Evolutionary conservation across 1,139 yeast species (phyloP).

Genomic region (Suhomyces bolitotheri): DNA sequence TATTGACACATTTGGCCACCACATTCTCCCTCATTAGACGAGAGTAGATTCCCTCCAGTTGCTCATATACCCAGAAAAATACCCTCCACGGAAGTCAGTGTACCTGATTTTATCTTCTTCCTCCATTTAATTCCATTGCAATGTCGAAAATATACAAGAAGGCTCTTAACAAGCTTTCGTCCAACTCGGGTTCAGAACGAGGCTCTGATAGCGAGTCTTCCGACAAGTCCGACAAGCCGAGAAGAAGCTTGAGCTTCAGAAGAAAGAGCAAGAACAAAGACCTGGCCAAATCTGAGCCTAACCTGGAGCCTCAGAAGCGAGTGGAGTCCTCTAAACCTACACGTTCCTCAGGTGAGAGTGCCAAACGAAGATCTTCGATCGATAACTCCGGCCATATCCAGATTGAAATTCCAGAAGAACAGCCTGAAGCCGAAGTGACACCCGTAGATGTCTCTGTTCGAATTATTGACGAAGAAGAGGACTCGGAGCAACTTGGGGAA

Average conservation of each 20-base stretch:
- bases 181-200: slow-evolving; percentile 10
- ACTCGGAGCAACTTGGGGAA: neutral
- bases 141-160: slow-evolving; percentile 16
- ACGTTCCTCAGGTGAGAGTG: slow-evolving; percentile 4
- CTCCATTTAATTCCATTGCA: too few relatives aligned
- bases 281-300: neutral
- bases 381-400: neutral
- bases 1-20: too few relatives aligned
- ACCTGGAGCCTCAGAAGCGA: neutral
- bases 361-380: slow-evolving; percentile 3
- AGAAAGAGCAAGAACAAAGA: slow-evolving; percentile 8
- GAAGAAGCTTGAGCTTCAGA: slow-evolving; percentile 14
- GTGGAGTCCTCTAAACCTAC: neutral
- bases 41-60: too few relatives aligned
- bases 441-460: slow-evolving; percentile 9
- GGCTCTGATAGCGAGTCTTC: slow-evolving; percentile 7
- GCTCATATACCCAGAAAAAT: too few relatives aligned
- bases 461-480: slow-evolving; percentile 4
- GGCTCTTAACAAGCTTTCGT: slow-evolving; percentile 15
- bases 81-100: too few relatives aligned
- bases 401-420: slow-evolving; percentile 6
- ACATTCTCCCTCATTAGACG: too few relatives aligned
- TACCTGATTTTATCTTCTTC: too few relatives aligned
- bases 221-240: slow-evolving; percentile 12
- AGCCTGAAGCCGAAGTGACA: slow-evolving; percentile 3